Evolutionary conservation across 177 flowering plant species (phyloP), one percentile per base, ranked within the genome.

Genomic region (Vitis hybrid): DNA sequence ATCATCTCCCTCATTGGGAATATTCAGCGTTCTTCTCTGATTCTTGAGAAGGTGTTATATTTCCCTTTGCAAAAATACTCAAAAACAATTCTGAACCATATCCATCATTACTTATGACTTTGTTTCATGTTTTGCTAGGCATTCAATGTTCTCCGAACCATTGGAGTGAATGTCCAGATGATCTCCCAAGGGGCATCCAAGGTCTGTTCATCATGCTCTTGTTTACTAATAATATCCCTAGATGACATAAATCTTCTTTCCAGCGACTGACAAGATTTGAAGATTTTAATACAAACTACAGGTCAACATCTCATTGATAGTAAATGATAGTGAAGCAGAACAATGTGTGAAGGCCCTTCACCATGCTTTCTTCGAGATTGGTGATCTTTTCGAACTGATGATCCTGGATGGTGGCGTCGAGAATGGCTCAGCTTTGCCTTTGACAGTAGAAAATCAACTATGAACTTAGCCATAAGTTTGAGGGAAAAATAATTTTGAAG

Each of bases 161-260:
- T 77, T 72, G 89, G 90, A 60, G 90, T 90, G 58, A 95, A 91
- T 78, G 99, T 95, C 58, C 99, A 95, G 77, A 95, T 95, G 99
- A 95, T 95, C 74, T 95, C 99, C 33, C 99, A 93, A 81, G 99
- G 99, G 49, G 99, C 99, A 70, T 95, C 99, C 1, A 95, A 95
- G 96, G 98, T 90, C 45, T 68, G 55, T 65, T 58, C 26, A 5
- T 10, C 15, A 48, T 33, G 7, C 26, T 3, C 51, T 52, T 53
- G 55, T 55, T 13, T 63, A 18, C 60, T 45, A 39, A 39, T 39
- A 39, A 4, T 39, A 39, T 39, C 45, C 45, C 1, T 39, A 39
- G 8, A 39, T 39, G 45, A 39, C 45, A 39, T 7, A 39, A 39
- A 1, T 39, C 7, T 39, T 39, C 1, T 39, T 39, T 39, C 45